Evolutionary conservation across 2,329 filamentous ascomycete genomes (phyloP).

Genomic region (Fonsecaea multimorphosa): DNA sequence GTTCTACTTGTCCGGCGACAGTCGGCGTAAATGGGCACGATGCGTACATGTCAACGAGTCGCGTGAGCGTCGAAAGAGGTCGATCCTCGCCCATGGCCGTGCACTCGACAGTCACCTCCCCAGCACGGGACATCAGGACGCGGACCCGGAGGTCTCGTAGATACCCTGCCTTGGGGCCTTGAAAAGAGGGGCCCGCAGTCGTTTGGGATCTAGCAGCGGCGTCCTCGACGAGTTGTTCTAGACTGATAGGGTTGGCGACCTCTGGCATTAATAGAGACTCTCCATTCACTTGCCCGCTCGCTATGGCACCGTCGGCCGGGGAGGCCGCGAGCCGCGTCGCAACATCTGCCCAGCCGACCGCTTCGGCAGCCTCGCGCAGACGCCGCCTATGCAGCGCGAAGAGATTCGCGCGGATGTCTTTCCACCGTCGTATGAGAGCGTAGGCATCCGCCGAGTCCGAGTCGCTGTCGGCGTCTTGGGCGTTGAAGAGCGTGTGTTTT

Average conservation of each 20-base stretch:
- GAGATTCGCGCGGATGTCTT: neutral
- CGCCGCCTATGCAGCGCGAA: slow-evolving; percentile 15
- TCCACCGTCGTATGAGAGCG: neutral
- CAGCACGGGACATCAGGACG: slow-evolving; percentile 23
- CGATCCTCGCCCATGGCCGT: slow-evolving; percentile 22
- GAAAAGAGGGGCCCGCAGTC: too few relatives aligned
- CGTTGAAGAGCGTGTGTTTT: slow-evolving; percentile 18
- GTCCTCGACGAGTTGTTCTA: slow-evolving; percentile 2
- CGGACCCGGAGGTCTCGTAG: slow-evolving; percentile 20
- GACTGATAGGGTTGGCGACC: neutral
- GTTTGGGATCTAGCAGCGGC: neutral
- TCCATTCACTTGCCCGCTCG: neutral
- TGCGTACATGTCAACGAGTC: slow-evolving; percentile 4
- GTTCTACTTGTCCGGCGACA: neutral
- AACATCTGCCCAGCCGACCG: slow-evolving; percentile 15
- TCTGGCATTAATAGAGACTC: neutral
- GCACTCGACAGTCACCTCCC: slow-evolving; percentile 21
- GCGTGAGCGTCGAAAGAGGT: slow-evolving; percentile 5
- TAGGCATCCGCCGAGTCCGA: neutral
- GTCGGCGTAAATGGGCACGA: slow-evolving; percentile 7
- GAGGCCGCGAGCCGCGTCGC: neutral
- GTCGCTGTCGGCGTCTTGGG: neutral
- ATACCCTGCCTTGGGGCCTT: too few relatives aligned
- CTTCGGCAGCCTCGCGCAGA: slow-evolving; percentile 4
- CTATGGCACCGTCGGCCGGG: neutral